These are phyloP conservation scores for Cicer chorassanicum DNA, from an alignment of 306 rosid species.

Conservation along the genomic window DNA sequence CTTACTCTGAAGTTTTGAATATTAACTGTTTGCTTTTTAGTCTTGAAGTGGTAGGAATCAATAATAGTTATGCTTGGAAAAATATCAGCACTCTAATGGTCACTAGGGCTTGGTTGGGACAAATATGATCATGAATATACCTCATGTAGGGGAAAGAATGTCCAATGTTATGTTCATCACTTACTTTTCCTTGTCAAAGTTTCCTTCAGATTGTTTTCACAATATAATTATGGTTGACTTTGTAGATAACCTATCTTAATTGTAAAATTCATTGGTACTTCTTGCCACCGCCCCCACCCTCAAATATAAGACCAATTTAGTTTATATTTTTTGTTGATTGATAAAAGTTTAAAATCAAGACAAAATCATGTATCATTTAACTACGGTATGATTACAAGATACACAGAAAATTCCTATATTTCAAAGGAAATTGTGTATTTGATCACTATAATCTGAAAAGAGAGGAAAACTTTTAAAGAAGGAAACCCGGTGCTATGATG, in stretches of 20 bases:
- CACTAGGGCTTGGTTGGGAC: conserved; percentile 21
- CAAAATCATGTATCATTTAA: conserved; percentile 11
- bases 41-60: conserved; percentile 8
- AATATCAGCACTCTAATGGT: neutral
- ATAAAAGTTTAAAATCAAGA: neutral
- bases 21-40: conserved; percentile 12
- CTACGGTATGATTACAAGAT: neutral
- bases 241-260: conserved; percentile 6
- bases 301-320: neutral
- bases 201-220: neutral
- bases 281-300: neutral
- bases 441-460: neutral
- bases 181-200: conserved; percentile 7
- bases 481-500: too few relatives aligned
- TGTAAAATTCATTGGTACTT: conserved; percentile 1
- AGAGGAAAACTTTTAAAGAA: too few relatives aligned
- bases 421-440: neutral
- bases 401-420: conserved; percentile 4
- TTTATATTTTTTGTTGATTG: neutral
- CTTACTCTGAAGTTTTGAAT: conserved; percentile 3
- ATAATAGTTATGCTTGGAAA: neutral
- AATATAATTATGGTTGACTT: neutral
- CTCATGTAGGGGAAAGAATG: neutral
- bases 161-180: conserved; percentile 20
- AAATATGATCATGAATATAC: conserved; percentile 17